Evolutionary conservation across 1,284 basidiomycete genomes (phyloP).

Genomic region (Sphagnurus paluster): DNA sequence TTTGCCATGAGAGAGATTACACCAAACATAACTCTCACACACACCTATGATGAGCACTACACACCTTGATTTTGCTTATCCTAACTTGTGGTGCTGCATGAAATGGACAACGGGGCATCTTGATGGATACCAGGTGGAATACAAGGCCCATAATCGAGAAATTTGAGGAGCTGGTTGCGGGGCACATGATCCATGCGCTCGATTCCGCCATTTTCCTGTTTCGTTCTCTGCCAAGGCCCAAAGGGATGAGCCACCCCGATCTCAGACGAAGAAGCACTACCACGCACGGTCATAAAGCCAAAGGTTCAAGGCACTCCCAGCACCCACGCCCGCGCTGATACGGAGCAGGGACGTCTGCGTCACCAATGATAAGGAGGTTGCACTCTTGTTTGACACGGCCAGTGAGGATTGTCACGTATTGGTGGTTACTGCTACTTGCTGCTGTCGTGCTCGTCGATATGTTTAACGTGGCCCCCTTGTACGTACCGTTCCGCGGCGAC

Average conservation of each 20-base stretch:
- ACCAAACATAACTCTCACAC: conserved; percentile 20
- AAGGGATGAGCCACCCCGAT: not conserved
- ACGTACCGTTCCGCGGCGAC: conserved; percentile 76
- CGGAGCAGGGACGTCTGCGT: conserved; percentile 58
- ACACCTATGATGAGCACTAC: conserved; percentile 81
- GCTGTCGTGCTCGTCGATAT: conserved; percentile 30
- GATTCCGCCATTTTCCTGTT: conserved; percentile 72
- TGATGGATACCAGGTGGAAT: conserved; percentile 75
- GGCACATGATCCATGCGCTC: conserved; percentile 91
- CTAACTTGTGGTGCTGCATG: conserved; percentile 56
- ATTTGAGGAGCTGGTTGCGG: conserved; percentile 79
- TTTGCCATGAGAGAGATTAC: not conserved
- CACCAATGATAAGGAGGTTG: conserved; percentile 59
- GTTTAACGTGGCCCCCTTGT: conserved; percentile 57
- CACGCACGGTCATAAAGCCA: conserved; percentile 60
- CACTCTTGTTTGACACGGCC: conserved; percentile 78
- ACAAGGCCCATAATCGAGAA: conserved; percentile 67
- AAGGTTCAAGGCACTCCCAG: conserved; percentile 51
- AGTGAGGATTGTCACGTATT: conserved; percentile 71
- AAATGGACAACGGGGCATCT: conserved; percentile 75
- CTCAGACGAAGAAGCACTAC: not conserved
- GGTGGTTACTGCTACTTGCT: conserved; percentile 46
- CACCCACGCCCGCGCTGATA: conserved; percentile 50
- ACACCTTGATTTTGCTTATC: conserved; percentile 59
- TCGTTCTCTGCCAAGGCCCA: conserved; percentile 58